These are phyloP conservation scores for Stenocarpella maydis DNA, from an alignment of 2,329 filamentous ascomycete species.

Conservation along the genomic window DNA sequence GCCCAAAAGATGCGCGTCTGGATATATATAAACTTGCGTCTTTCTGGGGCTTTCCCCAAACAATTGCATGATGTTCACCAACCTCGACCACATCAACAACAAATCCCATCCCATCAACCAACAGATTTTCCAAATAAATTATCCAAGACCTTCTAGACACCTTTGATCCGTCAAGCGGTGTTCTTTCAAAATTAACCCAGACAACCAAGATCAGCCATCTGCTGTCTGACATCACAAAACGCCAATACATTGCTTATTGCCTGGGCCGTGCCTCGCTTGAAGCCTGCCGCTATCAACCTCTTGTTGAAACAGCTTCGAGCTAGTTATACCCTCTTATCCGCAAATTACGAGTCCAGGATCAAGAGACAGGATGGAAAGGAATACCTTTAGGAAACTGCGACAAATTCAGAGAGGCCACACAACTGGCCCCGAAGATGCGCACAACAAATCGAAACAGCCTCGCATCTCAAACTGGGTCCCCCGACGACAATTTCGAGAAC, in stretches of 20 bases:
- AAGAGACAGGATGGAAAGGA: neutral
- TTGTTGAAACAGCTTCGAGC: no score
- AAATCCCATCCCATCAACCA: neutral
- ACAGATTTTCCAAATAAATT: no score
- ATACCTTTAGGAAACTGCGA: neutral
- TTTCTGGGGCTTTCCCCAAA: no score
- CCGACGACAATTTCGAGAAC: neutral
- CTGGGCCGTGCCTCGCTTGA: neutral
- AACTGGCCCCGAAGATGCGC: neutral
- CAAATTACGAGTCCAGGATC: neutral
- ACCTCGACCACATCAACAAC: no score
- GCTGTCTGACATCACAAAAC: neutral
- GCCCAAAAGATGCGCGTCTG: neutral
- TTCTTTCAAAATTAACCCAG: neutral
- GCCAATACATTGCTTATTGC: no score
- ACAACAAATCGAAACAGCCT: neutral
- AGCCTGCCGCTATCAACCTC: neutral
- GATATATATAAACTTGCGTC: no score
- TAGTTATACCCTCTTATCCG: no score
- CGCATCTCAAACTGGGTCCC: neutral
- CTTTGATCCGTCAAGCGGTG: neutral
- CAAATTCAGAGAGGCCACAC: neutral
- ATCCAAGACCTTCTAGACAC: no score
- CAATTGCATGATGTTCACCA: no score
- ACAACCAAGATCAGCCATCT: neutral